Percentiles rank a stretch among this genome's conserved stretches.
Evolutionary conservation across 768 basidiomycete genomes (phyloP).

Genomic region (Mycena rosella): DNA sequence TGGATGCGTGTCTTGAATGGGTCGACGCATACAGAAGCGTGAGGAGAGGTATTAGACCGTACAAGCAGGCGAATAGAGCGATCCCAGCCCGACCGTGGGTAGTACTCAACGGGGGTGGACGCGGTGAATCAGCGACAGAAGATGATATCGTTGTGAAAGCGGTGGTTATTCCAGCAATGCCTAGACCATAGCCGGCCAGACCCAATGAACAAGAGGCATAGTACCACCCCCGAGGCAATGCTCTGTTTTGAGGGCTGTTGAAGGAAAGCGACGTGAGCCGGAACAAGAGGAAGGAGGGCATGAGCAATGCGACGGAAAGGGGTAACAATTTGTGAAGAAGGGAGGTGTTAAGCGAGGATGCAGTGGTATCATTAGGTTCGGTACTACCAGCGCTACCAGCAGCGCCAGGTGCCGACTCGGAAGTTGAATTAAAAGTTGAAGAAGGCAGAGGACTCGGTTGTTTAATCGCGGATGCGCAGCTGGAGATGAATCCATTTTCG

Average conservation of each 20-base stretch:
- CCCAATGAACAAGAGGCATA: constrained; percentile 55
- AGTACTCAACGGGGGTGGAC: constrained; percentile 60
- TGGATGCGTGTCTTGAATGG: constrained; percentile 33
- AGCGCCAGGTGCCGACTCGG: constrained; percentile 32
- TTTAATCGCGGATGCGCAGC: constrained; percentile 64
- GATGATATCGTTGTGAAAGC: constrained; percentile 67
- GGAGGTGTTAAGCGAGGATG: constrained; percentile 50
- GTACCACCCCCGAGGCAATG: constrained; percentile 40
- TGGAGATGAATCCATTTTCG: constrained; percentile 65
- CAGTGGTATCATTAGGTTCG: background rate
- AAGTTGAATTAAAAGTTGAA: constrained; percentile 34
- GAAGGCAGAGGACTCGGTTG: constrained; percentile 39
- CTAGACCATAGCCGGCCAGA: constrained; percentile 44
- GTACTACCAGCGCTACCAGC: background rate
- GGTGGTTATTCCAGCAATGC: constrained; percentile 44
- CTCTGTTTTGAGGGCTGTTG: constrained; percentile 30
- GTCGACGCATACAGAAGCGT: constrained; percentile 31
- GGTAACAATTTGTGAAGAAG: constrained; percentile 60
- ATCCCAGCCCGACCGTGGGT: constrained; percentile 75
- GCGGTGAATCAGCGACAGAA: constrained; percentile 36
- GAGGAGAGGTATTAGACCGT: constrained; percentile 62
- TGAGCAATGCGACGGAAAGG: constrained; percentile 56
- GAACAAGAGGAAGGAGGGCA: constrained; percentile 52
- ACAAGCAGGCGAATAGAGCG: constrained; percentile 72
- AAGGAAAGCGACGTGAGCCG: constrained; percentile 44